Evolutionary conservation across 441 rosid species (phyloP).

Genomic region (Euphorbia neoarborescens): DNA sequence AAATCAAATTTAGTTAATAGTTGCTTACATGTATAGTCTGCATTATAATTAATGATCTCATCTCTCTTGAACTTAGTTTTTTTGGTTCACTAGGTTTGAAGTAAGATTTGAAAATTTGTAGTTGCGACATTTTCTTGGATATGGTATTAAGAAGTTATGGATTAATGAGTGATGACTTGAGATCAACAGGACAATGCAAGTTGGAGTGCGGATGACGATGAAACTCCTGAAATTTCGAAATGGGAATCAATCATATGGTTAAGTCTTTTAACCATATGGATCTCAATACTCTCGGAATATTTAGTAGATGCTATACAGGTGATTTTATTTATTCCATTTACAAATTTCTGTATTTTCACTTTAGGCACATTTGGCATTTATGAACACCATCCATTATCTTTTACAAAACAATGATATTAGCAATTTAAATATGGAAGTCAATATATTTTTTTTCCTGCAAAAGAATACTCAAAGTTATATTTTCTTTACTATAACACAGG

Average conservation of each 20-base stretch:
- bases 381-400: not conserved
- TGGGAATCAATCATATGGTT: conserved; percentile 85
- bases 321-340: not conserved
- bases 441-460: not conserved
- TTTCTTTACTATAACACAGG: not conserved
- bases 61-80: not conserved
- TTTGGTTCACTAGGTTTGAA: not conserved
- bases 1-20: not conserved
- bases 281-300: conserved; percentile 73
- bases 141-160: conserved; percentile 8
- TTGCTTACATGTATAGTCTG: too few relatives aligned
- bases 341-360: not conserved
- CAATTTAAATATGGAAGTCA: not conserved
- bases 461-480: too few relatives aligned
- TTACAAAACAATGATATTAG: not conserved
- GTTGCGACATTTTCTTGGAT: conserved; percentile 9
- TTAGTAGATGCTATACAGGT: conserved; percentile 81
- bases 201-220: conserved; percentile 47
- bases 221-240: conserved; percentile 66
- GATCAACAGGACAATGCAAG: conserved; percentile 47
- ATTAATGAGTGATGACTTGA: conserved; percentile 13
- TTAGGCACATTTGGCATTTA: not conserved
- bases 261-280: conserved; percentile 65
- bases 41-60: not conserved
- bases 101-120: not conserved